Base-by-base conservation (phyloP, 352 stramenopile species). In the Chrysophaeum taylorii region DNA sequence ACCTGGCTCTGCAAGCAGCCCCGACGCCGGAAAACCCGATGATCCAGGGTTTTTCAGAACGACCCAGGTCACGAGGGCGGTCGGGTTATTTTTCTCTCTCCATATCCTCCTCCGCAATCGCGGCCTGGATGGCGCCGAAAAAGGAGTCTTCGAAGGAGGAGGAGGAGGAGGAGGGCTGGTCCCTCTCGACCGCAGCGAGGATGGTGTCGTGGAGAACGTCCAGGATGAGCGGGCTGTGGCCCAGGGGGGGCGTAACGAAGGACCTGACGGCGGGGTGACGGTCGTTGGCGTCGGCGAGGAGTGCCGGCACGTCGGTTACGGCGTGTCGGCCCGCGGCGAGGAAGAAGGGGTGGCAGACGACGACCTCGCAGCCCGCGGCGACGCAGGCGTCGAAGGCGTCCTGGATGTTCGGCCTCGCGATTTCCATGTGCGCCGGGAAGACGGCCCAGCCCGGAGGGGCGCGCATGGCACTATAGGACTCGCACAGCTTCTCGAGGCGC, bases 261-360 rank as follows among this genome's bases (percentile, higher is more conserved):
- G 31, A 15, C 14, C 12, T 9, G 9, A 66, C 36, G 21, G 2
- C 36, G 5, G 50, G 50, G 57, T 66, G 57, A 9, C 31, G 27
- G 5, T 16, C 36, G 14, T 21, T 33, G 12, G 57, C 57, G 14
- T 15, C 57, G 2, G 23, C 57, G 33, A 66, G 33, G 14, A 66
- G 57, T n/a, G 25, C 33, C 14, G 57, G 57, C 33, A 66, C 35
- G 57, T 66, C 57, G 33, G 15, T 35, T n/a, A 12, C 29, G 2
- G 36, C 31, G 57, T 66, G 57, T 5, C 57, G 27, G 7, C 57
- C 57, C 2, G 1, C 7, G 33, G 16, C 18, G 14, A 66, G 36
- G 36, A 66, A 66, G 57, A 48, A 66, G 2, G 57, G 57, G 35
- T 66, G 57, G 31, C 31, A 42, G 33, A 66, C 57, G 57, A 66